Conservation (phyloP, 768 basidiomycete species). For the Postia placenta region DNA sequence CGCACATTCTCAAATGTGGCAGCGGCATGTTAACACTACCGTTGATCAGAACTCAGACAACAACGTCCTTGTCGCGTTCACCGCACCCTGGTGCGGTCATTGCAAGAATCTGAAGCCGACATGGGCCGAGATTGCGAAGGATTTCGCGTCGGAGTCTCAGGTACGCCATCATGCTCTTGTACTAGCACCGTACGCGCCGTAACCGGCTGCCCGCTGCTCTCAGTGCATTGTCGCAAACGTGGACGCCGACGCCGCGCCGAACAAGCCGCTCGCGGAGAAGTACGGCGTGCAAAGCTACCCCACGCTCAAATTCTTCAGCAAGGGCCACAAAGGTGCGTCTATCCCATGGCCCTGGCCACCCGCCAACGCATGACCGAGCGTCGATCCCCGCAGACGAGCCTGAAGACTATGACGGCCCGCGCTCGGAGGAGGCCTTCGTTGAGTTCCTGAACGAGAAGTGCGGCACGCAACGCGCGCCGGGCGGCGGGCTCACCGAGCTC, state of each 20-base stretch:
- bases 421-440: slow-evolving; percentile 73
- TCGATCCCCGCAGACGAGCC: slow-evolving; percentile 30
- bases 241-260: slow-evolving; percentile 80
- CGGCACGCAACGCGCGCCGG: slow-evolving; percentile 76
- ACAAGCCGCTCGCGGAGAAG: slow-evolving; percentile 60
- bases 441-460: slow-evolving; percentile 81
- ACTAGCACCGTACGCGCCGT: not conserved
- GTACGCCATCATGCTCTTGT: no score
- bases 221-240: slow-evolving; percentile 89
- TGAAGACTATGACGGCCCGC: slow-evolving; percentile 61
- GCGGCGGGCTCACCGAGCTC: slow-evolving; percentile 72
- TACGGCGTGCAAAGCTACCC: slow-evolving; percentile 83
- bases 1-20: no score
- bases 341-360: no score
- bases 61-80: slow-evolving; percentile 82
- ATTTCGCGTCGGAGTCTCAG: slow-evolving; percentile 72
- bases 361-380: not conserved
- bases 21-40: not conserved
- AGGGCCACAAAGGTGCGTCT: slow-evolving; percentile 42
- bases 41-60: slow-evolving; percentile 53
- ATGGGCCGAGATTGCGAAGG: slow-evolving; percentile 77
- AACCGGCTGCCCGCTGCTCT: not conserved
- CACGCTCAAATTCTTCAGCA: slow-evolving; percentile 93
- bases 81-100: slow-evolving; percentile 89
- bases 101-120: slow-evolving; percentile 88